Evolutionary conservation across 768 basidiomycete species (phyloP), one percentile per base, ranked within the genome.

Genomic region (Sarcodon aspratus): DNA sequence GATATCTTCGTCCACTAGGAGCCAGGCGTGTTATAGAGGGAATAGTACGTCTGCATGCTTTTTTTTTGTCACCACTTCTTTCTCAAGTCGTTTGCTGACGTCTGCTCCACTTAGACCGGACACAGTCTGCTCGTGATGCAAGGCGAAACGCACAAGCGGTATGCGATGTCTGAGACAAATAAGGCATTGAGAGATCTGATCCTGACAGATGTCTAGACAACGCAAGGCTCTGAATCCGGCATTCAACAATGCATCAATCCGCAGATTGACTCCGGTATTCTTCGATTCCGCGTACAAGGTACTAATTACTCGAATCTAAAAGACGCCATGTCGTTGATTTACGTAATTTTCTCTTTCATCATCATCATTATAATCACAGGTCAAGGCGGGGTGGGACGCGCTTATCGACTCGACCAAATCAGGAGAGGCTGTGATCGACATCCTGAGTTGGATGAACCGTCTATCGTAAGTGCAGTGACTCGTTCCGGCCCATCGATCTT

Each of bases 241-340:
- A 0, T 79, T 79, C 57, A 75, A 69, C 56, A 75, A 71, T 52
- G 66, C 71, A 1, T 69, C 73, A 0, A 72, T 79, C 43, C 68
- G 74, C 13, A 66, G 59, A 31, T 55, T 76, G 7, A 71, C 69
- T 0, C 55, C 64, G 2, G 66, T 77, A 2, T 78, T 78, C 58
- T 74, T 67, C 47, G 75, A 78, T 50, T 69, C 73, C 0, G 66
- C 68, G 1, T 71, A 78, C 55, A 74, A 75, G 68, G 77, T 73
- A 35, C 3, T 37, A 13, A 2, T 12, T 3, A 44, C 33, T 27
- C 5, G 21, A 27, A 27, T 3, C 21, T 27, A 27, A 27, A 27
- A 27, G 21, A 27, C 5, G 21, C 21, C 21, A 5, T 5, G 5
- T 27, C 21, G 21, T 5, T 27, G 5, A 27, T 27, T 27, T 27